A percentile compares a stretch with the other conserved stretches of the same genome.
phyloP scores from a whole-genome alignment of 2,329 filamentous ascomycete genomes.

The Fusarium pseudoanthophilum region DNA sequence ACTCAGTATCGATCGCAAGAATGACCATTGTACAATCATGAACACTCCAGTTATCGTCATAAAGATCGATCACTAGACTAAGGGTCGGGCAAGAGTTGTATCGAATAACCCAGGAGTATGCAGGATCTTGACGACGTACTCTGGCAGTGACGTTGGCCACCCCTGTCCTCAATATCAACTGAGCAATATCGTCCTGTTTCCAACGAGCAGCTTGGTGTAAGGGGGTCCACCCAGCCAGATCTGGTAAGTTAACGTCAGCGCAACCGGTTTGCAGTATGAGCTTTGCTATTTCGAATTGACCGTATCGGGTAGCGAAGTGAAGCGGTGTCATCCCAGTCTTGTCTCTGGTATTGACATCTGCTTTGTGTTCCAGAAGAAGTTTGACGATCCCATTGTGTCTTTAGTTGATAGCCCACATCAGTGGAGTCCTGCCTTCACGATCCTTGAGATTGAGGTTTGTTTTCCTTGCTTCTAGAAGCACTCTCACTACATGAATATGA shows the following conservation, averaged over 20 bases:
- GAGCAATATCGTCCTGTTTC: background rate
- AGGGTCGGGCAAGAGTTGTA: background rate
- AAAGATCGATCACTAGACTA: background rate
- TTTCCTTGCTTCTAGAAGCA: background rate
- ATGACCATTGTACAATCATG: background rate
- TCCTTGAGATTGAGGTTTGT: background rate
- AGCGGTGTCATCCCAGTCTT: background rate
- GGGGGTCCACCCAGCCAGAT: background rate
- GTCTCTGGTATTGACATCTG: background rate
- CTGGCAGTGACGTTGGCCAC: background rate
- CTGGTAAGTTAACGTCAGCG: background rate
- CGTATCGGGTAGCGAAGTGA: background rate
- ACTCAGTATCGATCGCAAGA: background rate
- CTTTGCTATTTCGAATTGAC: background rate
- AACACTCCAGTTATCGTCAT: background rate
- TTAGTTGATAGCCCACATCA: background rate
- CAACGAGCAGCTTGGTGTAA: background rate
- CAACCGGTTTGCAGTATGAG: background rate
- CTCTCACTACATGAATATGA: background rate
- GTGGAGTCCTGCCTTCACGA: background rate
- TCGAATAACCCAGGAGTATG: background rate
- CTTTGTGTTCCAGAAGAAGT: background rate
- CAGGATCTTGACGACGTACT: background rate
- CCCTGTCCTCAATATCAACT: background rate
- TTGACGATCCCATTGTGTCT: fast-evolving